These are phyloP conservation scores for Fremontodendron californicum DNA, from an alignment of 345 rosid species.

Conservation along the genomic window DNA sequence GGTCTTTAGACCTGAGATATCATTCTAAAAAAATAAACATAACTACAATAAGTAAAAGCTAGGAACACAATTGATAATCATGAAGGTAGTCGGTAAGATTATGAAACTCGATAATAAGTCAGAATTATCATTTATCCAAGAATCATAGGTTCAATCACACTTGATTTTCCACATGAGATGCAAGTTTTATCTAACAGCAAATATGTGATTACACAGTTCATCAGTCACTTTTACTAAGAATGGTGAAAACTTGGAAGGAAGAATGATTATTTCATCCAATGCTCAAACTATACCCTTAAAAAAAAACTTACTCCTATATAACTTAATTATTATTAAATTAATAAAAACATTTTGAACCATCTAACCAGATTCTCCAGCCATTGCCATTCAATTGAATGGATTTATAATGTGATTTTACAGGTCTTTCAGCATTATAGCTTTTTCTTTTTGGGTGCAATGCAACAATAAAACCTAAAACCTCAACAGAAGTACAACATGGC, in stretches of 20 bases:
- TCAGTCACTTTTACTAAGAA: neutral
- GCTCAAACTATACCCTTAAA: neutral
- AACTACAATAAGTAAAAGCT: neutral
- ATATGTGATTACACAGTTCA: neutral
- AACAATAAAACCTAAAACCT: neutral
- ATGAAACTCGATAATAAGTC: neutral
- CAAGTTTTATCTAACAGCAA: neutral
- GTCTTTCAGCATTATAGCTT: neutral
- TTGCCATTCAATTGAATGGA: neutral
- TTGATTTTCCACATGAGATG: neutral
- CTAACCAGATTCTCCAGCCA: neutral
- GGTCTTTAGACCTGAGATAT: neutral
- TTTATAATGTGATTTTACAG: neutral
- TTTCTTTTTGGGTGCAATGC: neutral
- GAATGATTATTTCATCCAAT: neutral
- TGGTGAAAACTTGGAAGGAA: neutral
- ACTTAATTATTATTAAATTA: neutral
- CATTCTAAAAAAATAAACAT: neutral
- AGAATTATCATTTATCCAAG: neutral
- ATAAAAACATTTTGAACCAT: neutral
- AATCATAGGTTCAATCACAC: slow-evolving; percentile 3
- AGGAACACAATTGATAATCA: neutral
- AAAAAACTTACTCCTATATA: neutral
- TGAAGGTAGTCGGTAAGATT: neutral
- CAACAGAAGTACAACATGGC: neutral